Evolutionary conservation across 495 filamentous ascomycete genomes (phyloP), one percentile per base, ranked within the genome.

Genomic region (Darksidea phi): DNA sequence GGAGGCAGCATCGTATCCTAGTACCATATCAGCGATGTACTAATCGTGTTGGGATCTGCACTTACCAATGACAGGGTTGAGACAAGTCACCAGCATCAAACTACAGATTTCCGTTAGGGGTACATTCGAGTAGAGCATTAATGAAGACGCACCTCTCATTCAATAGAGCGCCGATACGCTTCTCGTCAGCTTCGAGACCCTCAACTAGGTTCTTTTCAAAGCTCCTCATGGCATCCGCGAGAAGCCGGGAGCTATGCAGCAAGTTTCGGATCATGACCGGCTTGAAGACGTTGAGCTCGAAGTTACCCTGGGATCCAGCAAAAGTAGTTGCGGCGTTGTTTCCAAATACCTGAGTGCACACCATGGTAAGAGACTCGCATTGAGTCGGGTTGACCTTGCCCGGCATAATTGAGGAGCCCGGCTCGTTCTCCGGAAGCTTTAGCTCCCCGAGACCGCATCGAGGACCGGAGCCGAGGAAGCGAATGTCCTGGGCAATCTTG

Each of bases 301-400:
- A 98, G 78, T 98, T 95, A 57, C 94, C 94, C 78, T 93, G 95
- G 81, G 95, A 95, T 68, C 93, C 94, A 59, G 90, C 89, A 53
- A 97, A 86, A 18, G 93, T 96, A 46, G 88, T 83, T 28, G 94
- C 89, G 45, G 88, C 86, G 74, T 98, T 86, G 80, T 98, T 98
- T 67, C 94, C 94, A 83, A 97, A 95, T 36, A 98, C 95, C 75
- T 98, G 94, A 2, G 90, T 84, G 79, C 92, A 97, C 55, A 98
- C 76, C 94, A 98, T 98, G 62, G 94, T 98, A 74, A 98, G 78
- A 37, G 92, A 89, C 82, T 98, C 94, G 77, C 90, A 95, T 78
- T 98, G 94, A 24, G 94, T 98, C 34, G 94, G 94, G 81, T 98
- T 98, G 69, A 98, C 94, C 81, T 98, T 98, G 67, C 94, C 94